Evolutionary conservation across 148 eudicot species (phyloP), one percentile per base, ranked within the genome.

Genomic region (Beta vulgaris): DNA sequence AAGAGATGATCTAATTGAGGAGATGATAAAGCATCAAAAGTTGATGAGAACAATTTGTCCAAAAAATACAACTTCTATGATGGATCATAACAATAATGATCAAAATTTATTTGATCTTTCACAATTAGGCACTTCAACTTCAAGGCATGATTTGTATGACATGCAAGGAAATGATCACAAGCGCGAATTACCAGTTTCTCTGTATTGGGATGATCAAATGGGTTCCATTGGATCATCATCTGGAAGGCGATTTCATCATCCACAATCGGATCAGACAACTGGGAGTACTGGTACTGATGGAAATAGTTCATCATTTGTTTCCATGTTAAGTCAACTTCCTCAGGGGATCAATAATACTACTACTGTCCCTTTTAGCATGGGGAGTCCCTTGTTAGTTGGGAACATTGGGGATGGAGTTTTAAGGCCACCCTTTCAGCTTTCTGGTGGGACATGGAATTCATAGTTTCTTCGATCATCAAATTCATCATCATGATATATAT

Each of bases 21-120:
- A 81, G 55, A 67, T 77, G 73, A 81, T 81, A 35, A 81, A 81
- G 60, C 84, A 77, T 73, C 80, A 81, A 53, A 77, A 77, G 44
- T 40, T 67, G 14, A 73, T 81, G 74, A 73, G 73, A 40, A 43
- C 81, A 60, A 21, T 81, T 48, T 71, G 80, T 37, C 46, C 83
- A 72, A 81, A 81, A 23, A 75, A 76, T 21, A 54, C 76, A 19
- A 11, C 13, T 19, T 13, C 72, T 0, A 36, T 76, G 26, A 46
- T 77, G 54, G 77, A 76, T 19, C 73, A 76, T 43, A 46, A 48
- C 36, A 71, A 64, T 8, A 55, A 60, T 36, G 74, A 76, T 19
- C 80, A 67, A 32, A 72, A 59, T 37, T 5, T 66, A n/a, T 81
- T 44, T 67, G 80, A 77, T 25, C 46, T 64, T 3, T 69, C 82